These are phyloP conservation scores for Saccharomyces kudriavzevii DNA, from an alignment of 805 yeast genomes.

Conservation along the genomic window DNA sequence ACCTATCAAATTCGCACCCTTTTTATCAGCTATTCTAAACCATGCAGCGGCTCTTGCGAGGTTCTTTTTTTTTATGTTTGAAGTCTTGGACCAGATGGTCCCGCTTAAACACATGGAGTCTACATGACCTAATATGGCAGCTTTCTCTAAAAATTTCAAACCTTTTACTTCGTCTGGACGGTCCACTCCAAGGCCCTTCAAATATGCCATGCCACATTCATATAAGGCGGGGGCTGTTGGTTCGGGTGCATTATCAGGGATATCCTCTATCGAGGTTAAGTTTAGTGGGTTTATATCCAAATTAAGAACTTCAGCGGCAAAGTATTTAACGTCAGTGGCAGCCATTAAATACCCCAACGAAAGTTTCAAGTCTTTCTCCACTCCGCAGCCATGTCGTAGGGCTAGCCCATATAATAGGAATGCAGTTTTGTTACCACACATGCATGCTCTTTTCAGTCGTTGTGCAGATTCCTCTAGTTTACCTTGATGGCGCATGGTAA, in stretches of 20 bases:
- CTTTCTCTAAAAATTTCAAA: slow-evolving; percentile 49
- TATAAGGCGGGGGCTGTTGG: slow-evolving; percentile 44
- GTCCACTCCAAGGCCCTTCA: slow-evolving; percentile 47
- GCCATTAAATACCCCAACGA: slow-evolving; percentile 55
- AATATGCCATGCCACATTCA: slow-evolving; percentile 52
- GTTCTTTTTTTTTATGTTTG: slow-evolving; percentile 48
- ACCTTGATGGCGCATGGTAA: slow-evolving; percentile 46
- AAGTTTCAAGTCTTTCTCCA: slow-evolving; percentile 43
- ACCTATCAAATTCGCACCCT: slow-evolving; percentile 56
- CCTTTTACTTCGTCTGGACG: slow-evolving; percentile 45
- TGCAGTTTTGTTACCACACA: slow-evolving; percentile 54
- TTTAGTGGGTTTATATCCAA: slow-evolving; percentile 30
- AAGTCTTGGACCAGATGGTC: slow-evolving; percentile 49
- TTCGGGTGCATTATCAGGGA: slow-evolving; percentile 35
- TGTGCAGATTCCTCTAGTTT: slow-evolving; percentile 61
- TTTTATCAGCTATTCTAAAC: slow-evolving; percentile 55
- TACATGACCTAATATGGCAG: slow-evolving; percentile 58
- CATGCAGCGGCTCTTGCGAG: slow-evolving; percentile 57
- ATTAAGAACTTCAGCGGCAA: slow-evolving; percentile 17
- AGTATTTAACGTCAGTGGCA: slow-evolving; percentile 37
- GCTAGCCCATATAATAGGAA: slow-evolving; percentile 65
- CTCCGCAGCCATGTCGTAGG: slow-evolving; percentile 61
- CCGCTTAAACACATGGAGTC: slow-evolving; percentile 69
- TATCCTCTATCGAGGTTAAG: slow-evolving; percentile 19
- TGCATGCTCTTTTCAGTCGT: slow-evolving; percentile 58